Base-by-base conservation (phyloP, 352 stramenopile genomes). In the Pythium brassicae region DNA sequence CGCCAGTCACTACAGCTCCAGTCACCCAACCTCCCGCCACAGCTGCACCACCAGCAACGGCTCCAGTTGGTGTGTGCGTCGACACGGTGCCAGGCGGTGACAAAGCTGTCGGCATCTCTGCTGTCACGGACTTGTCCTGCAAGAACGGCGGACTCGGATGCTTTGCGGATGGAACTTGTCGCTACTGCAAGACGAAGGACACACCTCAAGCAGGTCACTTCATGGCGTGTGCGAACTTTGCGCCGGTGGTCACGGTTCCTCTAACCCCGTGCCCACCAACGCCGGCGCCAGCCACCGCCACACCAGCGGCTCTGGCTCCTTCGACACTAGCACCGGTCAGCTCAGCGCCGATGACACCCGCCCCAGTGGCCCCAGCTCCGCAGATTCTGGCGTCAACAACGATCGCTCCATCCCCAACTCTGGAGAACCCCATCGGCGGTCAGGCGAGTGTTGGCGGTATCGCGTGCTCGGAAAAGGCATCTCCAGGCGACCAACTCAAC, bases 121-220 rank as follows among this genome's bases (percentile, higher is more conserved):
- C 55, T 4, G 40, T 51, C 47, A 44, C 29, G 11, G 57, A 68
- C 25, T 19, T 48, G 6, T 40, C 39, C 11, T 71, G 64, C 51
- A 45, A 23, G 6, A 46, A 50, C 19, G 64, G 64, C 17, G 64
- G 64, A 10, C 27, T 71, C 0, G 65, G 65, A 3, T 72, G 65
- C 46, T 69, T 55, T 23, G 19, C 25, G 0, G 42, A 45, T 10
- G 49, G 49, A 10, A 22, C 22, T 6, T 70, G 65, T 22, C 65
- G 65, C 19, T 72, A 61, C 56, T 72, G 65, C 39, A 68, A 63
- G 46, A 58, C 52, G n/a, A 44, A 20, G 11, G 40, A 55, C 2
- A 72, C 65, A 12, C 10, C 40, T 7, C 52, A 69, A 23, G 63
- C 63, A 2, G 19, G 22, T 4, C 46, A 71, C 32, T 51, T 65